Percentiles rank a stretch among this genome's conserved stretches.
Conservation (phyloP, 2,329 filamentous ascomycete species). For the Epicoccum sorghinum region DNA sequence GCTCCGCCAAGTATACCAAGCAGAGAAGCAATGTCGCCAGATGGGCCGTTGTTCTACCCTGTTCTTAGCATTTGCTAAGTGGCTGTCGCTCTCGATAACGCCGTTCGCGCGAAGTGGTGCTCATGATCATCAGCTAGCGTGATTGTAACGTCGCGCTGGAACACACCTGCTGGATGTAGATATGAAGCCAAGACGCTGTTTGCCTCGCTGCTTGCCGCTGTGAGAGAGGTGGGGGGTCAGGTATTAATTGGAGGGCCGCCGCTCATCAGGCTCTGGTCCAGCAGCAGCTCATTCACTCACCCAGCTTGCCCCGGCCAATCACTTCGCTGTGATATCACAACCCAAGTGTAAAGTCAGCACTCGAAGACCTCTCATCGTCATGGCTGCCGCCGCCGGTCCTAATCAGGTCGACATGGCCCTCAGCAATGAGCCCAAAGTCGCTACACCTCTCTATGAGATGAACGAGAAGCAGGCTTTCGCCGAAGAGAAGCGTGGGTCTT, state of each 20-base stretch:
- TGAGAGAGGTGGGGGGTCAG: slow-evolving; percentile 6
- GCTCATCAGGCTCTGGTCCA: slow-evolving; percentile 11
- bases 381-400: slow-evolving; percentile 40
- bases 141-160: slow-evolving; percentile 33
- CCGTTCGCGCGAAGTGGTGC: slow-evolving; percentile 15
- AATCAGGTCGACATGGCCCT: slow-evolving; percentile 45
- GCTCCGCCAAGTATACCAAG: slow-evolving; percentile 39
- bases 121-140: slow-evolving; percentile 25
- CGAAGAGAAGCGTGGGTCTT: slow-evolving; percentile 32
- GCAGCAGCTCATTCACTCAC: slow-evolving; percentile 21
- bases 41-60: slow-evolving; percentile 26
- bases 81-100: slow-evolving; percentile 30
- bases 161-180: slow-evolving; percentile 42
- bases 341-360: slow-evolving; percentile 16
- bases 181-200: slow-evolving; percentile 26
- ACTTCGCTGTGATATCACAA: slow-evolving; percentile 11
- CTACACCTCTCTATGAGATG: slow-evolving; percentile 40
- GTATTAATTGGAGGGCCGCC: slow-evolving; percentile 24
- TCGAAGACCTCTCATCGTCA: slow-evolving; percentile 26
- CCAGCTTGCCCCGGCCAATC: slow-evolving; percentile 17
- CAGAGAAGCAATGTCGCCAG: slow-evolving; percentile 32
- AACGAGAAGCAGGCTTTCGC: slow-evolving; percentile 40
- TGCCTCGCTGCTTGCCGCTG: slow-evolving; percentile 18
- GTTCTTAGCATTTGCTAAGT: slow-evolving; percentile 30
- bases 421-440: slow-evolving; percentile 43